Evolutionary conservation across 345 rosid species (phyloP), one percentile per base, ranked within the genome.

Genomic region (Eucalyptus regnans): DNA sequence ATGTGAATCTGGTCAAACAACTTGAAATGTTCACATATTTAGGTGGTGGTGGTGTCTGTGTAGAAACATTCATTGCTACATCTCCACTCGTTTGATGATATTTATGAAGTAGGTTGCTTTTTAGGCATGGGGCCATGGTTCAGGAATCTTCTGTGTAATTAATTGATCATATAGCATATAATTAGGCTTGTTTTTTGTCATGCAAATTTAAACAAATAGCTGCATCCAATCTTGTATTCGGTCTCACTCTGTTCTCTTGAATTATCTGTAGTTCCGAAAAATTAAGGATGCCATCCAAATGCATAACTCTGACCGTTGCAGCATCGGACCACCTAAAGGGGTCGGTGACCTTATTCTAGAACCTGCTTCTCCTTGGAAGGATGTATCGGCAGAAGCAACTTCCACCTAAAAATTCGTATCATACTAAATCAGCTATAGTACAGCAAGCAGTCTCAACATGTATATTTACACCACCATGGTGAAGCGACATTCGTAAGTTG

Each of bases 221-320:
- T 27, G 7, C 18, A 7, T 86, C 49, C 1, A 18, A 87, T 89
- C 41, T 81, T 64, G 25, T 81, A 23, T 88, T 23, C 31, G 27
- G 27, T 54, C 50, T 37, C 49, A 12, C 50, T 37, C 27, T 87
- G 52, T 87, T 84, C 17, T 88, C 31, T 29, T 37, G 43, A 88
- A 88, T 68, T 71, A 27, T 66, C 44, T 92, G 93, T 97, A 97
- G 99, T 96, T 97, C 90, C 98, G 96, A 90, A 97, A 96, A 91
- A 95, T 97, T 88, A 97, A 94, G 93, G 98, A 95, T 88, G 98
- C 96, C 5, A 96, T 96, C 62, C 87, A 90, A 93, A 90, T 87
- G 90, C 99, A 97, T 93, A 94, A 92, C 89, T 94, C 95, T 3
- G 94, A 87, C 11, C 96, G 92, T 56, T 91, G 94, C 95, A 94